Base-by-base conservation (phyloP, 1,139 yeast genomes). In the Kazachstania sp. region DNA sequence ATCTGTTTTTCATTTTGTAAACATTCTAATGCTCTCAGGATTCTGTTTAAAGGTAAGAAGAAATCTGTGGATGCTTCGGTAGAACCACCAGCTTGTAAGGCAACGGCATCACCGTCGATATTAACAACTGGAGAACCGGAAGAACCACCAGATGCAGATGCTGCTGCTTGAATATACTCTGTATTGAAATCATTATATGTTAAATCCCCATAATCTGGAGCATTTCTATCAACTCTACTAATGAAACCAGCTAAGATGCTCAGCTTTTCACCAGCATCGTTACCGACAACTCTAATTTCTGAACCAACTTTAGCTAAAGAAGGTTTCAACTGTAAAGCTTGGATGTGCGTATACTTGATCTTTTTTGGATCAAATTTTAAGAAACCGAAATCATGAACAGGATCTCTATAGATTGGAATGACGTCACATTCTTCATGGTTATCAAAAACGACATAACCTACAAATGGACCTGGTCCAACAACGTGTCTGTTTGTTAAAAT, bases 121-220 rank as follows among this genome's bases (percentile, higher is more conserved):
- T 87, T 68, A 8, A 90, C 95, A 20, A 90, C 97, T 0, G 97
- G 97, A 2, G 96, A 87, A 4, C 97, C 97, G 45, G 95, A 83
- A 1, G 96, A 87, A 1, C 97, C 97, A 37, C 97, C 97, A 11
- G 95, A 83, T 0, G 97, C 95, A 55, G 90, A 78, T 1, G 97
- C 96, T 15, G 97, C 96, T 1, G 97, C 97, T 67, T 90, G 97
- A 51, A 88, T 87, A 67, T 90, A 90, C 65, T 87, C 96, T 0
- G 97, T 90, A 64, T 90, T 90, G 74, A 88, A 90, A 70, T 90
- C 97, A 61, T 86, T 87, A 64, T 88, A 90, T n/a, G 94, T 81
- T 58, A 85, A 71, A 18, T 80, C 81, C 39, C 97, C 97, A 64
- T 90, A 90, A 54, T 86, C 95, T 2, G 97, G 97, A 3, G 97